Base-by-base conservation (phyloP, 106 monocot species). In the Gastrodia elata region DNA sequence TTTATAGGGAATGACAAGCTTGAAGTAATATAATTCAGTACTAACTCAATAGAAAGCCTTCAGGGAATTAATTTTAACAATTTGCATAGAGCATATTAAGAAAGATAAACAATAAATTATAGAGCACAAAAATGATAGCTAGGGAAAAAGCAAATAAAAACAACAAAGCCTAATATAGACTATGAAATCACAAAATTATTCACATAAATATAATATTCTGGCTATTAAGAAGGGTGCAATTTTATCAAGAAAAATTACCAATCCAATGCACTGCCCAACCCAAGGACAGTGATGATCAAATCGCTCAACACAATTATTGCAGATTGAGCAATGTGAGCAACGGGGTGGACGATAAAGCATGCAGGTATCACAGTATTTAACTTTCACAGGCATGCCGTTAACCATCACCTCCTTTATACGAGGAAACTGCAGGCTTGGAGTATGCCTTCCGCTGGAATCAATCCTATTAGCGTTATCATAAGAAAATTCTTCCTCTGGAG, bases 221-320 rank as follows among this genome's bases (percentile, higher is more conserved):
- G 25, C 27, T 15, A 41, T 69, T 18, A n/a, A 35, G 11, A 69
- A 69, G 18, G 10, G 69, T 26, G n/a, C 16, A 37, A 67, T 15
- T 36, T 39, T 40, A 8, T 14, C 2, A 32, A 61, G 32, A 16
- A 41, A 40, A 25, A 35, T 22, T 78, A 97, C 97, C 97, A 76
- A 82, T 39, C 97, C 97, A 80, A 92, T 90, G 82, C 92, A 97
- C 43, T 97, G 97, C 22, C 97, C 97, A 73, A 97, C 97, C 97
- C 97, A 97, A 8, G 92, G 97, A 73, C 97, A 97, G 58, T 97
- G 97, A 80, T 92, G 97, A 78, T 97, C 92, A 74, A 97, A 97
- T 18, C 86, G 85, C 48, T 92, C 90, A 38, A 97, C 90, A 83
- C 92, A 97, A 71, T 97, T 97, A 73, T 97, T 93, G 81, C 97